Conservation (phyloP, 2,329 filamentous ascomycete species). For the Phialocephala subalpina region DNA sequence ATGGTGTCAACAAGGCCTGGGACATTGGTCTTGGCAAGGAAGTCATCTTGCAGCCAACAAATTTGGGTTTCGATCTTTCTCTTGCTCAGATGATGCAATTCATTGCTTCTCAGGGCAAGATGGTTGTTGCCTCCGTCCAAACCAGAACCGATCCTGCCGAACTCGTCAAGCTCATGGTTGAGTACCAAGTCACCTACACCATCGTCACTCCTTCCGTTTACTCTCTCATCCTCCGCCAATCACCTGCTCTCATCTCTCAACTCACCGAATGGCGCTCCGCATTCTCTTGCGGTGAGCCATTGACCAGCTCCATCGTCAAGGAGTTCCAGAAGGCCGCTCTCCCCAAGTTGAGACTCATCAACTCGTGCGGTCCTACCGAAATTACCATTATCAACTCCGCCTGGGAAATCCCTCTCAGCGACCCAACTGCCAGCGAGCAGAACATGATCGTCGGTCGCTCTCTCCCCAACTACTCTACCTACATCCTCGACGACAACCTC, state of each 20-base stretch:
- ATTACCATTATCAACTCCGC: slow-evolving; percentile 16
- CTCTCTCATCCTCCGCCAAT: slow-evolving; percentile 23
- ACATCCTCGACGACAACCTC: slow-evolving; percentile 11
- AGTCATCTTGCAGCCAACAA: slow-evolving; percentile 21
- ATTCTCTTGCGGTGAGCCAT: slow-evolving; percentile 12
- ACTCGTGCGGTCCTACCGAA: slow-evolving; percentile 12
- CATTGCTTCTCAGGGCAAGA: slow-evolving; percentile 13
- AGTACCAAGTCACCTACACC: slow-evolving; percentile 15
- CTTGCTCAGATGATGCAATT: slow-evolving; percentile 22
- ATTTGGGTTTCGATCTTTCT: slow-evolving; percentile 27
- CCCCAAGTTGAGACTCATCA: slow-evolving; percentile 14
- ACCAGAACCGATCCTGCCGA: slow-evolving; percentile 20
- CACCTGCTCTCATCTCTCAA: slow-evolving; percentile 17
- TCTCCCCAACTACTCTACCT: slow-evolving; percentile 12
- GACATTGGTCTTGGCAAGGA: slow-evolving; percentile 1
- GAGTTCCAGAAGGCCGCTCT: slow-evolving; percentile 20
- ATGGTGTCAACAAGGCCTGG: slow-evolving; percentile 3
- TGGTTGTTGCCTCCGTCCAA: slow-evolving; percentile 16
- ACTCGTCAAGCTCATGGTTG: slow-evolving; percentile 12
- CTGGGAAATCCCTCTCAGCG: slow-evolving; percentile 24
- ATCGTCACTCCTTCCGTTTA: slow-evolving; percentile 22
- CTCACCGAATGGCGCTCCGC: slow-evolving; percentile 14
- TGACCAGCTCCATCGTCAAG: slow-evolving; percentile 15
- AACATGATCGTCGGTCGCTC: slow-evolving; percentile 9
- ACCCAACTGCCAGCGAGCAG: slow-evolving; percentile 22